These are phyloP conservation scores for Xylariaceae sp. DNA, from an alignment of 2,329 filamentous ascomycete species.

Conservation along the genomic window DNA sequence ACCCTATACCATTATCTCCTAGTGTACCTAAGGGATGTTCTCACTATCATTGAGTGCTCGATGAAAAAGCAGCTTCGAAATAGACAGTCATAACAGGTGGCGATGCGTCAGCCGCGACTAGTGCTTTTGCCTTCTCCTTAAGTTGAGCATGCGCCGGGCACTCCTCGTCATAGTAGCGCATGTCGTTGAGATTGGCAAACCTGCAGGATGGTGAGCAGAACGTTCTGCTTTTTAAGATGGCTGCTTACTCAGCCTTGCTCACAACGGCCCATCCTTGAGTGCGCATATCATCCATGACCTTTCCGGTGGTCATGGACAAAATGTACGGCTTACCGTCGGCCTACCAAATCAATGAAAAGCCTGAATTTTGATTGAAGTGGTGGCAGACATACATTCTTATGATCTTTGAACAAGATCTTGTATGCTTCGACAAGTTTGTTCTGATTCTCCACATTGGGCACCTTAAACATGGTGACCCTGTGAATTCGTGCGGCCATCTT, in stretches of 20 bases:
- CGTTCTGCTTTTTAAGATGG: background rate
- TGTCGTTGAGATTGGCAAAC: slow-evolving; percentile 62
- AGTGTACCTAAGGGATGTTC: too few relatives aligned
- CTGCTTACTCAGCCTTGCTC: slow-evolving; percentile 47
- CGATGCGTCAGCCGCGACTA: slow-evolving; percentile 16
- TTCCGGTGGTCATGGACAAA: slow-evolving; percentile 50
- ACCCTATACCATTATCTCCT: too few relatives aligned
- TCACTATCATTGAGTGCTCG: too few relatives aligned
- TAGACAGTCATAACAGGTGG: slow-evolving; percentile 18
- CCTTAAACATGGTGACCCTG: slow-evolving; percentile 52
- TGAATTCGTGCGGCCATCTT: slow-evolving; percentile 43
- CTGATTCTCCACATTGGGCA: slow-evolving; percentile 42
- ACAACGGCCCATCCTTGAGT: slow-evolving; percentile 63
- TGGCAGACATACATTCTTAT: slow-evolving; percentile 38
- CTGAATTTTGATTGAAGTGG: too few relatives aligned
- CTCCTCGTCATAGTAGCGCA: slow-evolving; percentile 39
- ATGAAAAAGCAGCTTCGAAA: slow-evolving; percentile 13
- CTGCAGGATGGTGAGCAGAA: background rate
- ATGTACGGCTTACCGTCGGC: slow-evolving; percentile 67
- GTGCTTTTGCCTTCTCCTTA: slow-evolving; percentile 15
- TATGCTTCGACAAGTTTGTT: slow-evolving; percentile 44
- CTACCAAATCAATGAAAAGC: slow-evolving; percentile 36
- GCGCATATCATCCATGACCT: slow-evolving; percentile 53
- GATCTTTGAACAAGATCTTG: slow-evolving; percentile 35
- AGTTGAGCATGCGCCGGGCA: slow-evolving; percentile 20